Evolutionary conservation across 2,329 filamentous ascomycete species (phyloP).

Genomic region (Calycina herbarum): DNA sequence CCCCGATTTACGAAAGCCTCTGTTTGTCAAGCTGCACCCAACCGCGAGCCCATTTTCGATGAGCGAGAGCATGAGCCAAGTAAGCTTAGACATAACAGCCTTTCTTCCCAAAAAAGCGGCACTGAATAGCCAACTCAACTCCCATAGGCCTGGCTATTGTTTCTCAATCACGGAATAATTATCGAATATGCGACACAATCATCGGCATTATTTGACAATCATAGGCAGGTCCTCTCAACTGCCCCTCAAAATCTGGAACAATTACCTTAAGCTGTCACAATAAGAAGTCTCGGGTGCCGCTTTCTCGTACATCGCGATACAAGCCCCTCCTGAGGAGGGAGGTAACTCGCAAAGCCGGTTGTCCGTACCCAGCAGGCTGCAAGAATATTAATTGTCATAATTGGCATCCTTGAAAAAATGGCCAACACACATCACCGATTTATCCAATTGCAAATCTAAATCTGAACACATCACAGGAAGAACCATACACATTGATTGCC

Average conservation of each 20-base stretch:
- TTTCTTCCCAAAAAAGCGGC: neutral
- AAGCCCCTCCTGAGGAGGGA: neutral
- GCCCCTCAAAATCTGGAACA: neutral
- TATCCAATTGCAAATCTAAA: neutral
- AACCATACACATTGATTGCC: neutral
- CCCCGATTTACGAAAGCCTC: conserved; percentile 8
- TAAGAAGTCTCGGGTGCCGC: neutral
- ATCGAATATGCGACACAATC: neutral
- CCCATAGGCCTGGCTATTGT: neutral
- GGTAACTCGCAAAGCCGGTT: conserved; percentile 1
- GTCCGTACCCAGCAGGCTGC: conserved; percentile 4
- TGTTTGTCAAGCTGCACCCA: conserved; percentile 31
- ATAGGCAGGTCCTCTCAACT: neutral
- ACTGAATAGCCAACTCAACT: neutral
- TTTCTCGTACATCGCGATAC: neutral
- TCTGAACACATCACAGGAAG: neutral
- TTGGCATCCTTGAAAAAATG: neutral
- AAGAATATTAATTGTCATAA: conserved; percentile 8
- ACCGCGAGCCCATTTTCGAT: conserved; percentile 16
- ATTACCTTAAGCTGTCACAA: neutral
- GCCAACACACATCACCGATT: neutral
- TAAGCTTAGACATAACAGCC: conserved; percentile 7
- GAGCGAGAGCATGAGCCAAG: conserved; percentile 11
- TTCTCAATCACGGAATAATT: neutral
- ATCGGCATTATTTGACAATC: neutral